phyloP scores from a whole-genome alignment of 116 monocot genomes.

The Phalaenopsis hybrid region DNA sequence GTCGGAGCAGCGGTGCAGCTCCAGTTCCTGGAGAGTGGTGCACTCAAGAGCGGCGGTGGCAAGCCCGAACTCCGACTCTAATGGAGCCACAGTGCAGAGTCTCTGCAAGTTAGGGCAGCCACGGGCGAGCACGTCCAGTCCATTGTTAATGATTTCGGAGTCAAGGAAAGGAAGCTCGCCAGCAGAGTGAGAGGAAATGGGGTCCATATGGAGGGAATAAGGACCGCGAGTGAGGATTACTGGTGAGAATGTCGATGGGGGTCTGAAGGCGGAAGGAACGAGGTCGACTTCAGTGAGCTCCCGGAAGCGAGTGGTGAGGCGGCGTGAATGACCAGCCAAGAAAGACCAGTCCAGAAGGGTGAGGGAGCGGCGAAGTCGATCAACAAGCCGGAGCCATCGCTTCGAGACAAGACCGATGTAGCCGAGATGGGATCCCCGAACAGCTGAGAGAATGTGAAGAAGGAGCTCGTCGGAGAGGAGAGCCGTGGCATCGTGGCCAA shows the following conservation, averaged over 20 bases:
- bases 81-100: slow-evolving; percentile 41
- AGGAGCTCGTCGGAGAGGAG: slow-evolving; percentile 45
- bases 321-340: slow-evolving; percentile 22
- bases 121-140: slow-evolving; percentile 37
- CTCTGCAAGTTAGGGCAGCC: slow-evolving; percentile 41
- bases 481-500: slow-evolving; percentile 19
- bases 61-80: slow-evolving; percentile 36
- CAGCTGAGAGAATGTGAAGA: slow-evolving; percentile 35
- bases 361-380: slow-evolving; percentile 41
- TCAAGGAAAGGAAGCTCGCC: slow-evolving; percentile 24
- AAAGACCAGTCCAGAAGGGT: slow-evolving; percentile 58
- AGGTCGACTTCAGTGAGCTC: slow-evolving; percentile 55
- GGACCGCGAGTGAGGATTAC: slow-evolving; percentile 42
- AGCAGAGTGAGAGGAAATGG: slow-evolving; percentile 14
- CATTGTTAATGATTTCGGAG: slow-evolving; percentile 29
- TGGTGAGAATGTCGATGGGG: slow-evolving; percentile 18
- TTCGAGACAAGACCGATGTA: slow-evolving; percentile 53
- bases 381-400: slow-evolving; percentile 67
- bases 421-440: slow-evolving; percentile 15
- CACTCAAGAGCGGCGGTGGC: slow-evolving; percentile 45
- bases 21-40: slow-evolving; percentile 61
- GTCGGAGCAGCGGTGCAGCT: slow-evolving; percentile 79
- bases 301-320: slow-evolving; percentile 46
- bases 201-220: slow-evolving; percentile 40
- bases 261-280: slow-evolving; percentile 53